Conservation (phyloP, 805 yeast genomes). For the Candida loeiensis region DNA sequence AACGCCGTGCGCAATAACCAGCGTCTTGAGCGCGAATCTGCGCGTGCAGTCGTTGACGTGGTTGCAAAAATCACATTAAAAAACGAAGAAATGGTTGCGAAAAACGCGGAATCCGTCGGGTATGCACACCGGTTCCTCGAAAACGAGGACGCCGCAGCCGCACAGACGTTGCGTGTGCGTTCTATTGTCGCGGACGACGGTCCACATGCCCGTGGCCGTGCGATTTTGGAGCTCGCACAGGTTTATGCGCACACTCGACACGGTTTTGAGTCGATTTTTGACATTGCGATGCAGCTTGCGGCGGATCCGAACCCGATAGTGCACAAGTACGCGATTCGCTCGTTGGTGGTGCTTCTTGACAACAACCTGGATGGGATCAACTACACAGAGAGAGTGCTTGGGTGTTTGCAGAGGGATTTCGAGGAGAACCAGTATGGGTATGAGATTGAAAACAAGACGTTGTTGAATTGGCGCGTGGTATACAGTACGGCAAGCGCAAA, state of each 20-base stretch:
- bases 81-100: conserved; percentile 39
- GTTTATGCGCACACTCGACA: conserved; percentile 25
- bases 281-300: conserved; percentile 56
- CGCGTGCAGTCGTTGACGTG: conserved; percentile 48
- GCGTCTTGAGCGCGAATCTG: conserved; percentile 21
- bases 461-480: conserved; percentile 36
- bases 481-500: conserved; percentile 24
- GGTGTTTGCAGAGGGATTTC: conserved; percentile 27
- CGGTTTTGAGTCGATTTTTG: conserved; percentile 43
- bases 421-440: conserved; percentile 35
- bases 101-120: conserved; percentile 60
- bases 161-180: conserved; percentile 42
- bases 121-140: conserved; percentile 31
- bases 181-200: conserved; percentile 61
- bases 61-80: conserved; percentile 39
- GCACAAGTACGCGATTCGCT: conserved; percentile 66
- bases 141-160: conserved; percentile 18
- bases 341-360: conserved; percentile 54
- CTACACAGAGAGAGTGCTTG: conserved; percentile 39
- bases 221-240: conserved; percentile 27
- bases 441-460: conserved; percentile 29
- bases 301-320: conserved; percentile 85
- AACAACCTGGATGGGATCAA: conserved; percentile 47
- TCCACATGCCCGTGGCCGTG: conserved; percentile 55
- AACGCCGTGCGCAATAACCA: conserved; percentile 18